Evolutionary conservation across 2,329 filamentous ascomycete genomes (phyloP), one percentile per base, ranked within the genome.

Genomic region (Ophiostoma himal-ulmi): DNA sequence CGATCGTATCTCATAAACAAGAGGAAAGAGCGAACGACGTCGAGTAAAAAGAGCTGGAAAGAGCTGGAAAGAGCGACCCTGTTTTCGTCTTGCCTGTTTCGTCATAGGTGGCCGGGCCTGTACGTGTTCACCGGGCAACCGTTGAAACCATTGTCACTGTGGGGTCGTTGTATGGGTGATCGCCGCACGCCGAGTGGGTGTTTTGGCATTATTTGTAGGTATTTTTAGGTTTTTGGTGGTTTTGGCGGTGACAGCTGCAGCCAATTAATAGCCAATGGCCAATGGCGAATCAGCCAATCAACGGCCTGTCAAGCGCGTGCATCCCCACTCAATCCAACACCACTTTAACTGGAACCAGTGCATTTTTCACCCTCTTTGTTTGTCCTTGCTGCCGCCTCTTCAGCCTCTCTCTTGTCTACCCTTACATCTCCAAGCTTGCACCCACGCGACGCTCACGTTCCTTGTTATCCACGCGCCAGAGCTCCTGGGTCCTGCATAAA

Each of bases 21-120:
- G 34, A 65, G 37, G 70, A 68, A 68, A 66, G 65, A 70, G 68
- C 65, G 41, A 68, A 34, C 52, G 39, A 68, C 30, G 64, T 44
- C 62, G 65, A 34, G 66, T 54, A 68, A 68, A 52, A 68, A 65
- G 13, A n/a, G 44, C 7, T 48, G 44, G 44, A 48, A 48, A 44
- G 54, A 54, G 57, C 44, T 41, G 44, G 44, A 44, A 66, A 66
- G 64, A 30, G 54, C 62, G 20, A 10, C 34, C 39, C 8, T 34
- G 69, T 74, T 74, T 72, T 73, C 72, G 52, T 72, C 68, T 71
- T 73, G 69, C 73, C 73, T 64, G 66, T 72, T 74, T 73, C 62
- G 73, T 70, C 37, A 48, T 48, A 30, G 13, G 65, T 37, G 44
- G 41, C 37, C 20, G 44, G n/a, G 65, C 66, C 41, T 26, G 65